A percentile compares a stretch with the other conserved stretches of the same genome.
Evolutionary conservation across 139 green algal species (phyloP).

Genomic region (Monoraphidium neglectum): DNA sequence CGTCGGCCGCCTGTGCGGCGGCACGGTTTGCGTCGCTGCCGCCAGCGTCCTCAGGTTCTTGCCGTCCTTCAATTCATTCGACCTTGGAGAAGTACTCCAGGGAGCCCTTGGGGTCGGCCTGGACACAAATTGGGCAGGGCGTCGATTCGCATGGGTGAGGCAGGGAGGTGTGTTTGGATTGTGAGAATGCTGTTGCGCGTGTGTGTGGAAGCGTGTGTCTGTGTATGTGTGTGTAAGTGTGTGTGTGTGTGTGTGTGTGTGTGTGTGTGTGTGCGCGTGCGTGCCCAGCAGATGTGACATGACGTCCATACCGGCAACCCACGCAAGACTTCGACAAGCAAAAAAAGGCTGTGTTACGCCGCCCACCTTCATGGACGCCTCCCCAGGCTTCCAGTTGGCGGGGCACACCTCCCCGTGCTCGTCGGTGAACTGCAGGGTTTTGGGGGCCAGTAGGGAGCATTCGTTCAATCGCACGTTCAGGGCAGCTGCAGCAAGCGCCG

Average conservation of each 20-base stretch:
- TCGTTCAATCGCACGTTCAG: no score
- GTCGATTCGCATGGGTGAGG: no score
- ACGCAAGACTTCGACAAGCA: not conserved
- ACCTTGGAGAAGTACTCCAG: slow-evolving; percentile 63
- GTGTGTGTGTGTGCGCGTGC: not conserved
- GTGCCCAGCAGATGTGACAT: not conserved
- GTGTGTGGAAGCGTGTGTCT: no score
- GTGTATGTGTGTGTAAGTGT: not conserved
- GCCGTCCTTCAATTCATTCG: no score
- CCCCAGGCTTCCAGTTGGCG: slow-evolving; percentile 78
- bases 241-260: not conserved
- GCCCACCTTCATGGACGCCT: slow-evolving; percentile 76
- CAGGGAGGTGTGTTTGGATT: no score
- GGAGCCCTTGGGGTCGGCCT: slow-evolving; percentile 55
- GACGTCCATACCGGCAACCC: not conserved
- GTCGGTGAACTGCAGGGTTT: slow-evolving; percentile 66
- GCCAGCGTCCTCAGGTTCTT: no score
- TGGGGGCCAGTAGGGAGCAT: no score
- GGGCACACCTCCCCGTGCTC: slow-evolving; percentile 88
- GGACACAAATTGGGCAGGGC: no score
- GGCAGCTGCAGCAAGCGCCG: no score
- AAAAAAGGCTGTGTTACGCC: not conserved
- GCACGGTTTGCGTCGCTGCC: no score
- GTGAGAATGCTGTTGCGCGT: no score
- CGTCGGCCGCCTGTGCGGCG: no score